Evolutionary conservation across 495 filamentous ascomycete species (phyloP), one percentile per base, ranked within the genome.

Genomic region (Sphaerosporella brunnea): DNA sequence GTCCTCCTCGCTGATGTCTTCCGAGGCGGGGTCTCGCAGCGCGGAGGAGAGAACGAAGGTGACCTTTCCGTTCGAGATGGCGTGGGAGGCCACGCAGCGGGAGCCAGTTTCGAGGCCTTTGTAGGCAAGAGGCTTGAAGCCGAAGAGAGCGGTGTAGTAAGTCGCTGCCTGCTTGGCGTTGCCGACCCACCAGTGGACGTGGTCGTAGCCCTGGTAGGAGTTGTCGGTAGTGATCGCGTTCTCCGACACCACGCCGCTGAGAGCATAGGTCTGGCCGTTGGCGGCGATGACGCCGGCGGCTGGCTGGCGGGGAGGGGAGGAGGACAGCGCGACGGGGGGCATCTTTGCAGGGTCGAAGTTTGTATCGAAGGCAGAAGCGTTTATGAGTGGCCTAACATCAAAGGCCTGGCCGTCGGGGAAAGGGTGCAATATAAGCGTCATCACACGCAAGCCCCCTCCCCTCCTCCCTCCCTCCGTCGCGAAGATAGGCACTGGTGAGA

Each of bases 91-190:
- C 47, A 82, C 65, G 50, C 68, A 68, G 21, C 85, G 77, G 50
- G 69, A 78, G 53, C 84, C 82, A 0, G 87, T 95, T 61, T 93
- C 86, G 16, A 95, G 77, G 2, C 85, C 86, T 11, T 71, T 71
- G 62, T 90, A 93, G 48, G 87, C 87, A 41, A 93, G 61, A 1
- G 73, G 75, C 48, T 69, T 66, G 70, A 93, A 92, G 34, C 84
- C 84, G 68, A 92, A 79, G 51, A 80, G 78, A 8, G 79, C 78
- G 61, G 79, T 79, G 66, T 90, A 93, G 68, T 79, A 93, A 41
- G 75, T 71, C 35, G 84, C 84, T 0, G 82, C 82, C 70, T 93
- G 85, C 66, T 93, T 93, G 55, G 87, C 87, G 64, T 95, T 95
- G 55, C 84, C 84, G 4, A 95, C 87, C 62, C 82, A 59, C 85